phyloP scores from a whole-genome alignment of 208 protist genomes.

The Leishmania amazonensis region DNA sequence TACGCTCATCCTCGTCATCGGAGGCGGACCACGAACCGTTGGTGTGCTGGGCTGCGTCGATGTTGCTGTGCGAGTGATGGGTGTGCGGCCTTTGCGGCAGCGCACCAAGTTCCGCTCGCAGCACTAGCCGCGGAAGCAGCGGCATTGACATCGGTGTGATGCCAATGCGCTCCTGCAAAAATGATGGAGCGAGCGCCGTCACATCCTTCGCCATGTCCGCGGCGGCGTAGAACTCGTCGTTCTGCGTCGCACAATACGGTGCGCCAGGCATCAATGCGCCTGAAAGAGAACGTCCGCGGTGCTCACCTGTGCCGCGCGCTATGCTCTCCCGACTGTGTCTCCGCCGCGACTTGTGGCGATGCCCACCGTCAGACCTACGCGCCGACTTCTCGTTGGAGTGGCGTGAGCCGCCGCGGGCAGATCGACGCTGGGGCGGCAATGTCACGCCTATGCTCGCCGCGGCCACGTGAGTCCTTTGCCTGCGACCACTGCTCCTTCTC shows the following conservation, averaged over 20 bases:
- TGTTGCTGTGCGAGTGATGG: constrained; percentile 4
- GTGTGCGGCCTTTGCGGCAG: neutral
- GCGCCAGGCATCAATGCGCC: constrained; percentile 5
- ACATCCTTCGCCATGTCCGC: constrained; percentile 14
- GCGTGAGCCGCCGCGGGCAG: neutral
- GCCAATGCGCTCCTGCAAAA: constrained; percentile 11
- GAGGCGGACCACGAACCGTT: constrained; percentile 12
- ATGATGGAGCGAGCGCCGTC: neutral
- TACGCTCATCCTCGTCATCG: neutral
- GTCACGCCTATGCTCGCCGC: neutral
- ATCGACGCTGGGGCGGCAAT: neutral
- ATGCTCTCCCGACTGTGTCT: neutral
- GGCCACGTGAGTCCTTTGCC: neutral
- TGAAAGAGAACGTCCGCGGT: neutral
- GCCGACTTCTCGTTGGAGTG: neutral
- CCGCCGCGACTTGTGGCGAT: neutral
- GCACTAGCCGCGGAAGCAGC: constrained; percentile 21
- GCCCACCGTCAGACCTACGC: neutral
- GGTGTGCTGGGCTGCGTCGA: neutral
- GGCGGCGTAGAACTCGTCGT: constrained; percentile 28
- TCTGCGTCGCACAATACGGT: constrained; percentile 18
- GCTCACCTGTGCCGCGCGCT: neutral
- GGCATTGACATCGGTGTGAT: constrained; percentile 23
- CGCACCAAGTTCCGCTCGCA: neutral
- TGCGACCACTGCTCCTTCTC: neutral